These are phyloP conservation scores for Bonia amplexicaulis DNA, from an alignment of 176 grass and related monocot species.

Conservation along the genomic window DNA sequence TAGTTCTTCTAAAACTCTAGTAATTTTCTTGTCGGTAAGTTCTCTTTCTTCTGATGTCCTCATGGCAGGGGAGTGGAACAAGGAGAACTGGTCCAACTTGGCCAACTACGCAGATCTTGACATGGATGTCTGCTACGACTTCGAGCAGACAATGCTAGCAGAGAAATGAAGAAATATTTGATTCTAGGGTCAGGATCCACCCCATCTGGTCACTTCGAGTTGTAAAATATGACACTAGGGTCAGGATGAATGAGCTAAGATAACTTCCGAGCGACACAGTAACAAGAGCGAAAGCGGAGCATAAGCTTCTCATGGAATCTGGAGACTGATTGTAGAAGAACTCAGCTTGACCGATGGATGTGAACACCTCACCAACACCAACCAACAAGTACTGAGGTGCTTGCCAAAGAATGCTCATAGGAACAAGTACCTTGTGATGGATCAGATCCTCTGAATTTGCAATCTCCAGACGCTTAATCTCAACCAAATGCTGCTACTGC, in stretches of 20 bases:
- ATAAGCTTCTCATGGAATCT: constrained; percentile 81
- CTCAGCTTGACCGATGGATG: constrained; percentile 60
- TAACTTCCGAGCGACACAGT: constrained; percentile 76
- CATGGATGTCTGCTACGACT: no score
- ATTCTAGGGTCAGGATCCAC: no score
- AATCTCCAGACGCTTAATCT: constrained; percentile 66
- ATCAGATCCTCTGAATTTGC: constrained; percentile 45
- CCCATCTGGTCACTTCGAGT: constrained; percentile 33
- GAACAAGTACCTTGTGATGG: constrained; percentile 50
- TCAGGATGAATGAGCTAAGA: constrained; percentile 72
- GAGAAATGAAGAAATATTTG: no score
- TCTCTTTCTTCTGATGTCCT: no score
- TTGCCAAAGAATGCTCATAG: constrained; percentile 87
- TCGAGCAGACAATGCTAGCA: no score
- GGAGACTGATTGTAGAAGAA: constrained; percentile 91
- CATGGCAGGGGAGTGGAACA: no score
- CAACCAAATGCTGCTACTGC: constrained; percentile 53
- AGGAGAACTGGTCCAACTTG: no score
- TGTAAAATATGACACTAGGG: constrained; percentile 48
- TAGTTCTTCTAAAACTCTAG: no score
- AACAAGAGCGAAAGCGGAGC: constrained; percentile 65
- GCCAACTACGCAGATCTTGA: no score
- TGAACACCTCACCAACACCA: constrained; percentile 68
- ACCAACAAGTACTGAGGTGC: constrained; percentile 73
- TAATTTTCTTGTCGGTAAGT: no score